phyloP scores from a whole-genome alignment of 2,329 filamentous ascomycete genomes.

The Sporothrix curviconia region DNA sequence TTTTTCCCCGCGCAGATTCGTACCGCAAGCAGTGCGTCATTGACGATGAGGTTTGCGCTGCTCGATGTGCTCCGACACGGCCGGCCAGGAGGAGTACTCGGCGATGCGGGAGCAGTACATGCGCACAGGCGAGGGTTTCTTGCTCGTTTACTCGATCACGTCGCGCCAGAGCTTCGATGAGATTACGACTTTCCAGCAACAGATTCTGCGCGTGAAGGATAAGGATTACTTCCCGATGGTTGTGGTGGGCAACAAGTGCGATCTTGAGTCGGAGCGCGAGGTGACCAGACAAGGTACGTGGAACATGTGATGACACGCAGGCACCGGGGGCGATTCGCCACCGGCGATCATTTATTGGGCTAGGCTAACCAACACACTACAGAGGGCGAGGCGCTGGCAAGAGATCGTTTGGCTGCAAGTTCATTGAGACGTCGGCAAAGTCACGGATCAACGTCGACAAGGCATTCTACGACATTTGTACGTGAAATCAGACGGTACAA shows the following conservation, averaged over 20 bases:
- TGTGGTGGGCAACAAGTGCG: slow-evolving; percentile 98
- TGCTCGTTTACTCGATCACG: slow-evolving; percentile 97
- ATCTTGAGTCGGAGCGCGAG: slow-evolving; percentile 87
- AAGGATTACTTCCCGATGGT: slow-evolving; percentile 99
- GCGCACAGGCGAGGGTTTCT: slow-evolving; percentile 95
- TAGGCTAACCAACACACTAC: slow-evolving; percentile 21
- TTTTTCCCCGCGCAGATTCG: slow-evolving; percentile 58
- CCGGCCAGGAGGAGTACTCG: slow-evolving; percentile 97
- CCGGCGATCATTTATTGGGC: too few relatives aligned
- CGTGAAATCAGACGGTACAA: slow-evolving; percentile 97
- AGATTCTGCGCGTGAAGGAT: slow-evolving; percentile 97
- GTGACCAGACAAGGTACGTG: slow-evolving; percentile 81
- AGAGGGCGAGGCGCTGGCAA: slow-evolving; percentile 91
- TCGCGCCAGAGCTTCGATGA: slow-evolving; percentile 97
- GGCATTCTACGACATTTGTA: slow-evolving; percentile 96
- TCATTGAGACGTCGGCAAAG: slow-evolving; percentile 98
- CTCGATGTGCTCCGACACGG: slow-evolving; percentile 97
- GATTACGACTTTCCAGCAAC: slow-evolving; percentile 97
- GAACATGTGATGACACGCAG: too few relatives aligned
- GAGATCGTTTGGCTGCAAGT: slow-evolving; percentile 87
- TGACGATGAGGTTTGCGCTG: slow-evolving; percentile 93
- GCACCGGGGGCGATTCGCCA: too few relatives aligned
- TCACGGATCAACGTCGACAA: slow-evolving; percentile 97
- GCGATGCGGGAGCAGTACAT: slow-evolving; percentile 99
- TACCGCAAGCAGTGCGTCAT: slow-evolving; percentile 99